Evolutionary conservation across 148 eudicot species (phyloP), one percentile per base, ranked within the genome.

Genomic region (Hydrangea macrophylla): DNA sequence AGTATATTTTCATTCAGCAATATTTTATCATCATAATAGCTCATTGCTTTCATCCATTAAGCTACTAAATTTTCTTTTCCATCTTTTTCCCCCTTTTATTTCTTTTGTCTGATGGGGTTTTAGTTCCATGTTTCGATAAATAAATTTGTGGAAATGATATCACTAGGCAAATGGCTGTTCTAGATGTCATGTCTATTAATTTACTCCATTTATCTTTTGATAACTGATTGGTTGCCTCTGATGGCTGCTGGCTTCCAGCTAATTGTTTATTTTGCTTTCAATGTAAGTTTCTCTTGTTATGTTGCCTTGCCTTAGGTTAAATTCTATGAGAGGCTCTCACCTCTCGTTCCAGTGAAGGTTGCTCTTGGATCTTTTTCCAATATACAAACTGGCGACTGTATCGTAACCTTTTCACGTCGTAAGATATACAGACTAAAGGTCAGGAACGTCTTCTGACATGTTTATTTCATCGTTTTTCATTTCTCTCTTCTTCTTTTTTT

Each of bases 341-440:
- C 98, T 70, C 78, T 93, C 64, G 88, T 82, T 67, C 95, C 98
- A 37, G 70, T 74, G 79, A 73, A 73, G 72, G 76, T 73, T 61
- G 90, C 98, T 60, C 89, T 93, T 80, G 86, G 92, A 75, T 85
- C 95, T 59, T 88, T 83, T 62, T 82, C 92, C 33, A 77, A 93
- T 60, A 78, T 93, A 51, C 80, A 54, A 70, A 80, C 86, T 44
- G 98, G 98, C 53, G 98, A 93, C 72, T 93, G 98, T 74, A 69
- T 93, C 74, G 98, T 93, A 54, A 83, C 96, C 64, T 93, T 93
- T 78, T 93, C 98, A 73, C 96, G 98, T 33, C 77, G 78, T 35
- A 74, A 51, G 58, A 93, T 93, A 74, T 93, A 93, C 76, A 76
- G 48, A 42, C 64, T 75, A 55, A 93, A 90, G 95, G 98, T 88